A percentile compares a stretch with the other conserved stretches of the same genome.
These are phyloP conservation scores for Plectosphaerella cucumerina DNA, from an alignment of 2,329 filamentous ascomycete genomes.

Conservation along the genomic window DNA sequence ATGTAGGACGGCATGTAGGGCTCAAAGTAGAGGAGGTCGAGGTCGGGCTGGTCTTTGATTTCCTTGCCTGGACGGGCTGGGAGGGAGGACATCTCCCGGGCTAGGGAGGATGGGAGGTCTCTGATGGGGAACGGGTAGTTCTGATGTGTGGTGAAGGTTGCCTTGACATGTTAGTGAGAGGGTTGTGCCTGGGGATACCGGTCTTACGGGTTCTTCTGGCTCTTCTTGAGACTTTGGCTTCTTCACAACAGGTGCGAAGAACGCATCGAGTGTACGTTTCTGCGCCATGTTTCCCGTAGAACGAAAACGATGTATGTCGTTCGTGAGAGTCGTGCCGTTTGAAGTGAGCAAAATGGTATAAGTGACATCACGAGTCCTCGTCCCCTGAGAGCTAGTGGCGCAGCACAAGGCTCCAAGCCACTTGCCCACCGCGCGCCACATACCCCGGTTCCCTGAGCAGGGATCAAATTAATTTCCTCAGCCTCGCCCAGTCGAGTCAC, in stretches of 20 bases:
- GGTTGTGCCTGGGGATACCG: background rate
- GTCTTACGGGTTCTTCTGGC: slow-evolving; percentile 6
- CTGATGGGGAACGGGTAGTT: slow-evolving; percentile 49
- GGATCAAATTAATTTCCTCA: background rate
- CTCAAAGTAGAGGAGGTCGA: slow-evolving; percentile 72
- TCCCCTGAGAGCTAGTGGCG: too few relatives aligned
- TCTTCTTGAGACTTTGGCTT: slow-evolving; percentile 24
- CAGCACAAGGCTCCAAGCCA: background rate
- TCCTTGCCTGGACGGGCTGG: slow-evolving; percentile 48
- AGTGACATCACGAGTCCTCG: background rate
- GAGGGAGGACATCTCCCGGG: slow-evolving; percentile 33
- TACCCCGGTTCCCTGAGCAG: background rate
- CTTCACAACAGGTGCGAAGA: slow-evolving; percentile 54
- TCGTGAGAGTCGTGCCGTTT: background rate
- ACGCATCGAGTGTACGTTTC: slow-evolving; percentile 65
- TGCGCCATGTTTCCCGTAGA: slow-evolving; percentile 23
- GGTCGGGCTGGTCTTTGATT: slow-evolving; percentile 64
- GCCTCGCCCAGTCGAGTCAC: background rate
- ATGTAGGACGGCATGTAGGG: slow-evolving; percentile 61
- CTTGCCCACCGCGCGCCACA: background rate
- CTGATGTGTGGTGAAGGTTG: slow-evolving; percentile 30
- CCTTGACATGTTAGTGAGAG: background rate
- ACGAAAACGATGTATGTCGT: background rate
- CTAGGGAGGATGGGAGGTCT: slow-evolving; percentile 33
- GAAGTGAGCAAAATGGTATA: background rate